Conservation (phyloP, 2,329 filamentous ascomycete genomes). For the Alternaria gaisen region DNA sequence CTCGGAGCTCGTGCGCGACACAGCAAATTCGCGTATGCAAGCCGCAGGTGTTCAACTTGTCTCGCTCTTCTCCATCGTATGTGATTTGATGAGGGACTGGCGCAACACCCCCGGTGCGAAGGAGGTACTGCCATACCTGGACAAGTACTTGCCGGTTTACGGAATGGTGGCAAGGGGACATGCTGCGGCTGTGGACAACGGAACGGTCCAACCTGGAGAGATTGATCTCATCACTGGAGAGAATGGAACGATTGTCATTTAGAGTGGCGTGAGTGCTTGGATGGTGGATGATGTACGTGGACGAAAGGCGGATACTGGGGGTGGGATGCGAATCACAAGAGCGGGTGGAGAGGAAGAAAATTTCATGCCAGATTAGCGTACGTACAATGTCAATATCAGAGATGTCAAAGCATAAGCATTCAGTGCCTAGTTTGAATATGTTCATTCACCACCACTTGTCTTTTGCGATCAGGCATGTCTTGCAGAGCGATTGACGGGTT, state of each 20-base stretch:
- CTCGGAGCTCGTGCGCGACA: conserved; percentile 66
- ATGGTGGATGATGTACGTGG: not conserved
- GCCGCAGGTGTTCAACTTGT: conserved; percentile 71
- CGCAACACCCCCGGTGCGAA: conserved; percentile 60
- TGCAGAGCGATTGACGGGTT: not conserved
- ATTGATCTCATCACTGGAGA: conserved; percentile 36
- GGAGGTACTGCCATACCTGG: conserved; percentile 70
- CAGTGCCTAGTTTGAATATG: not conserved
- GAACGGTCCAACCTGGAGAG: conserved; percentile 67
- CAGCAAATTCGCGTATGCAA: conserved; percentile 73
- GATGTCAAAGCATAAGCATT: not conserved
- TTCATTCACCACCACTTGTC: not conserved
- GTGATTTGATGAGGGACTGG: conserved; percentile 78
- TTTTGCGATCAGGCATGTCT: not conserved
- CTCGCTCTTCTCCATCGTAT: conserved; percentile 69
- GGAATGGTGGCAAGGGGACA: conserved; percentile 70
- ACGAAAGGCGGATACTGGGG: not conserved
- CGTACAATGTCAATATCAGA: not conserved
- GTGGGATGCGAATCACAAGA: not conserved
- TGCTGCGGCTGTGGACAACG: conserved; percentile 67
- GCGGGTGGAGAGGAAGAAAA: not conserved
- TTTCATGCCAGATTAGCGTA: not conserved
- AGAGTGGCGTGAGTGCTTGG: not conserved
- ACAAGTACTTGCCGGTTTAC: conserved; percentile 71
- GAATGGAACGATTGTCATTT: conserved; percentile 27